These are phyloP conservation scores for Dioscorea zingiberensis DNA, from an alignment of 106 monocot genomes.

Conservation along the genomic window DNA sequence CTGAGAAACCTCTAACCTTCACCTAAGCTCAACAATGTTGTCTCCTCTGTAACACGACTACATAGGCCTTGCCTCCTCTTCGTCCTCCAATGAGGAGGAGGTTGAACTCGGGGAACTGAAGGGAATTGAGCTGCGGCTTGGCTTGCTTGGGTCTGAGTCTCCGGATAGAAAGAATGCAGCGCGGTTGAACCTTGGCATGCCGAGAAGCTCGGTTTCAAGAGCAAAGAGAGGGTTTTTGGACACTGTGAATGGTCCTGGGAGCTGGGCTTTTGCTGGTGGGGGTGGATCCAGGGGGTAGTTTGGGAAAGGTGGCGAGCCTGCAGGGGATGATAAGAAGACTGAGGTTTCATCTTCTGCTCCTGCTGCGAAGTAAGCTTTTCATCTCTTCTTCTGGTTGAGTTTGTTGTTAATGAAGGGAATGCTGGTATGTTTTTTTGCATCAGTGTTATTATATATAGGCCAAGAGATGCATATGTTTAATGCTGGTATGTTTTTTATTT, in stretches of 20 bases:
- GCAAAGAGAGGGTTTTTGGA: conserved; percentile 60
- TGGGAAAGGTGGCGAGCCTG: conserved; percentile 7
- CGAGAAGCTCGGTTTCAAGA: conserved; percentile 15
- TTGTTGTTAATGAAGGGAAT: too few species aligned
- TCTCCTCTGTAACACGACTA: conserved; percentile 63
- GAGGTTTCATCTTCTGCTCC: too few species aligned
- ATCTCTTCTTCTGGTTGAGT: too few species aligned
- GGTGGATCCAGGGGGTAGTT: conserved; percentile 6
- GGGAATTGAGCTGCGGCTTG: conserved; percentile 78
- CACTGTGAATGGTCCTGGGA: not conserved
- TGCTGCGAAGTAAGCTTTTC: not conserved
- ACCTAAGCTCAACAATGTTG: too few species aligned
- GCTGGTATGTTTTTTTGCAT: too few species aligned
- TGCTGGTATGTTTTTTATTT: too few species aligned
- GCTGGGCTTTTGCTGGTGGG: not conserved
- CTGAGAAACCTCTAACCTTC: too few species aligned
- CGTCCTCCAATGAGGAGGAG: not conserved
- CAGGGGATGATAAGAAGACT: not conserved
- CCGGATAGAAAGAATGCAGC: conserved; percentile 17
- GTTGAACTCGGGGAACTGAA: conserved; percentile 15
- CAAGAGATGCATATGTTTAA: too few species aligned
- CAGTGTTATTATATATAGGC: too few species aligned
- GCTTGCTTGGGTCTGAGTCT: conserved; percentile 62
- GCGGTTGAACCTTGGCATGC: conserved; percentile 2
- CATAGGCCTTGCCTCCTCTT: conserved; percentile 37